These are phyloP conservation scores for Eragrostis nindensis DNA, from an alignment of 176 grass and related monocot genomes.

Conservation along the genomic window DNA sequence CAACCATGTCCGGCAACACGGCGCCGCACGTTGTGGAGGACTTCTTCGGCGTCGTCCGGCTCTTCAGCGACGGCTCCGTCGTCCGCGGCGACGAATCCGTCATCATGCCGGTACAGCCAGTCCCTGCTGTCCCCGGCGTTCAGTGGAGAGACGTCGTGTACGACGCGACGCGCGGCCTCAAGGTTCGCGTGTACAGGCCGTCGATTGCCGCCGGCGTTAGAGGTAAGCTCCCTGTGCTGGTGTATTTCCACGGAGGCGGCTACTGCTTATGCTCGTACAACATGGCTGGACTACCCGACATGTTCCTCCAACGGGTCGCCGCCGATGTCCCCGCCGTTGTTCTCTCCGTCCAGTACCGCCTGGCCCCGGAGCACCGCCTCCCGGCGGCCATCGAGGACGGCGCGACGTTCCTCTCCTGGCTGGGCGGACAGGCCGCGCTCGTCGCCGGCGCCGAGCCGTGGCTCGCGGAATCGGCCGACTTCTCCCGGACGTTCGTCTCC, in stretches of 20 bases:
- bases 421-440: slow-evolving; percentile 4
- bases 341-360: slow-evolving; percentile 66
- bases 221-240: slow-evolving; percentile 23
- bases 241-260: slow-evolving; percentile 45
- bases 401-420: slow-evolving; percentile 42
- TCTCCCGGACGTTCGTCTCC: no score
- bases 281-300: background rate
- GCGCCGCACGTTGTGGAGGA: slow-evolving; percentile 45
- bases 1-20: slow-evolving; percentile 30
- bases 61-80: slow-evolving; percentile 45
- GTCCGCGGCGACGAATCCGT: slow-evolving; percentile 23
- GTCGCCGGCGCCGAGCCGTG: background rate
- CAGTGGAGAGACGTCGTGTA: slow-evolving; percentile 43
- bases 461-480: no score
- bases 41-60: slow-evolving; percentile 19
- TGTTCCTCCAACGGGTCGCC: background rate
- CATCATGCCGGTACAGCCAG: background rate
- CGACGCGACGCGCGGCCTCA: slow-evolving; percentile 32
- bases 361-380: slow-evolving; percentile 63
- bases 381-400: slow-evolving; percentile 66
- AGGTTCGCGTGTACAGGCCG: slow-evolving; percentile 26
- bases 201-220: background rate
- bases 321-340: slow-evolving; percentile 36
- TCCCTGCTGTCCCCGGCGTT: slow-evolving; percentile 20
- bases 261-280: slow-evolving; percentile 26